These are phyloP conservation scores for Pyrenochaeta sp. DNA, from an alignment of 2,329 filamentous ascomycete species.

Conservation along the genomic window DNA sequence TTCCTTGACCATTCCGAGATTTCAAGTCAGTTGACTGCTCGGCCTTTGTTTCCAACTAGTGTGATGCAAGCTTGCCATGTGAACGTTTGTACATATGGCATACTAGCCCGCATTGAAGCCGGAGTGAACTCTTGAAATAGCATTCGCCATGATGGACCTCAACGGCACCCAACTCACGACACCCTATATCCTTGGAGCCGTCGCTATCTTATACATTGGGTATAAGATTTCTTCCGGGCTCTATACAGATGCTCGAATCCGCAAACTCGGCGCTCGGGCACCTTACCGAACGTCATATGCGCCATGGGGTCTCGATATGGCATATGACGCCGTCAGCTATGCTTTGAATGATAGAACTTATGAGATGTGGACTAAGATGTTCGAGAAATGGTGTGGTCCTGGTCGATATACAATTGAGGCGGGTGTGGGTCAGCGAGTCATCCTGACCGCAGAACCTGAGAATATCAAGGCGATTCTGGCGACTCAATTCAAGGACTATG, in stretches of 20 bases:
- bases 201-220: conserved; percentile 26
- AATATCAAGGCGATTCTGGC: conserved; percentile 94
- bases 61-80: conserved; percentile 5
- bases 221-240: conserved; percentile 30
- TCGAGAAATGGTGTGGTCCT: conserved; percentile 52
- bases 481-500: conserved; percentile 84
- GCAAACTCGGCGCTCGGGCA: conserved; percentile 56
- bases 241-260: conserved; percentile 48
- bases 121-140: not conserved
- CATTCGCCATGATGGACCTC: conserved; percentile 32
- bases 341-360: conserved; percentile 65
- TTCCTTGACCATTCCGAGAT: conserved; percentile 5
- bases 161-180: conserved; percentile 27
- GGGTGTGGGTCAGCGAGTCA: conserved; percentile 65
- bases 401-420: conserved; percentile 68
- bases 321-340: conserved; percentile 64
- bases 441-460: conserved; percentile 84
- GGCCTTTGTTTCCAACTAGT: not conserved
- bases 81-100: conserved; percentile 9
- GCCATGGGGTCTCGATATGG: conserved; percentile 68
- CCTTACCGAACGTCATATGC: conserved; percentile 48
- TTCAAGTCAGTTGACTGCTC: not conserved
- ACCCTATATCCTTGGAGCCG: conserved; percentile 31
- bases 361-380: conserved; percentile 67
- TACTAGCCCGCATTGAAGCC: conserved; percentile 1